Percentiles rank a stretch among this genome's conserved stretches.
These are phyloP conservation scores for Globisporangium abappressorium DNA, from an alignment of 352 stramenopile genomes.

Conservation along the genomic window DNA sequence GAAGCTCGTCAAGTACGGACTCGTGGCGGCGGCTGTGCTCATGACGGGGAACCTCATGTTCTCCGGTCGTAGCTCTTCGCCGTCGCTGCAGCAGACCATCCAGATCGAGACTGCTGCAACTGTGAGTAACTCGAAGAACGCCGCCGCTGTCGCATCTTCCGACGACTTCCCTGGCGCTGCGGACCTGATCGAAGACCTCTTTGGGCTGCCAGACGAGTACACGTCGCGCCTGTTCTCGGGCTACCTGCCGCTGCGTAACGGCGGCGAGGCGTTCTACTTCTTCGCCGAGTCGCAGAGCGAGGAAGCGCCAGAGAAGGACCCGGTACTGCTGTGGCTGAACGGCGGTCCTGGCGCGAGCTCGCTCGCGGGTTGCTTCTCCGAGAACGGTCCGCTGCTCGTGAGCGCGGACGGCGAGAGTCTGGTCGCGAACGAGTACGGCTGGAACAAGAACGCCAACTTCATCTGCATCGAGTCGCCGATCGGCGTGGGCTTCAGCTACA, in stretches of 20 bases:
- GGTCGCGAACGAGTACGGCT: constrained; percentile 52
- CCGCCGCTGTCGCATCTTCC: background rate
- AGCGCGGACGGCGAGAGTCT: constrained; percentile 88
- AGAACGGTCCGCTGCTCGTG: constrained; percentile 97
- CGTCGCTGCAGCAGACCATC: background rate
- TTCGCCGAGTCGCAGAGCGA: constrained; percentile 97
- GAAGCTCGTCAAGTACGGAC: constrained; percentile 13
- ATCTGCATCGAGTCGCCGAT: constrained; percentile 75
- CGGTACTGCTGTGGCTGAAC: constrained; percentile 97
- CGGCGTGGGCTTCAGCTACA: constrained; percentile 66
- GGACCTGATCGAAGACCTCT: constrained; percentile 19
- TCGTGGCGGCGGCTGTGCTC: constrained; percentile 5
- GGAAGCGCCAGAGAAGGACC: constrained; percentile 76
- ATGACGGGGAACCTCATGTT: constrained; percentile 15
- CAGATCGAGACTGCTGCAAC: background rate
- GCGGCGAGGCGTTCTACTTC: constrained; percentile 74
- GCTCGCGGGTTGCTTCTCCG: constrained; percentile 88
- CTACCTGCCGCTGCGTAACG: constrained; percentile 18
- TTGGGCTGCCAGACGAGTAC: constrained; percentile 17
- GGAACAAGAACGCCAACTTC: constrained; percentile 64
- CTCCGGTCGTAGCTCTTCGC: constrained; percentile 1
- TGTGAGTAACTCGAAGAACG: constrained; percentile 7
- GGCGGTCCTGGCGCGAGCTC: constrained; percentile 94
- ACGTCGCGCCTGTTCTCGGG: constrained; percentile 20
- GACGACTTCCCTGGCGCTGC: constrained; percentile 15